phyloP scores from a whole-genome alignment of 228 moss, liverwort and hornwort genomes.

The Sphagnum magellanicum region DNA sequence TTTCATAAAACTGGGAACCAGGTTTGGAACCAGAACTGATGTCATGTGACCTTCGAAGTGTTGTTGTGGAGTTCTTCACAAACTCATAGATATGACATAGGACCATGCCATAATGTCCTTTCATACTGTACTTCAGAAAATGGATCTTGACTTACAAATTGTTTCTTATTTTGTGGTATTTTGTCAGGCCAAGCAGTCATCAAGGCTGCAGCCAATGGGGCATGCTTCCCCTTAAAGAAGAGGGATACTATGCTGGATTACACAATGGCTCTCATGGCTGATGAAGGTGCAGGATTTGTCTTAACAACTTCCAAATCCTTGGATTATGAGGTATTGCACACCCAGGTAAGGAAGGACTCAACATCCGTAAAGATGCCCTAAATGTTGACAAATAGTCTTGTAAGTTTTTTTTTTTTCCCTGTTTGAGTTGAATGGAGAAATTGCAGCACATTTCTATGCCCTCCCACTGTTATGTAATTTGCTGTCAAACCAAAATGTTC shows the following conservation, averaged over 20 bases:
- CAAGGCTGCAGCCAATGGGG: slow-evolving; percentile 80
- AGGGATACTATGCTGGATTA: slow-evolving; percentile 95
- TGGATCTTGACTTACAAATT: too few species aligned
- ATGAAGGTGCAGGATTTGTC: slow-evolving; percentile 78
- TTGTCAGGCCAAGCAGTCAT: slow-evolving; percentile 89
- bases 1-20: too few species aligned
- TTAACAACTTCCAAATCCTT: slow-evolving; percentile 64
- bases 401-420: too few species aligned
- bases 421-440: background rate
- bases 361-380: too few species aligned
- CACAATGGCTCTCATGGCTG: slow-evolving; percentile 94
- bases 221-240: slow-evolving; percentile 85
- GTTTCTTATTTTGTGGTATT: too few species aligned
- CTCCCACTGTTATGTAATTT: background rate
- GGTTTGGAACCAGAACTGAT: too few species aligned
- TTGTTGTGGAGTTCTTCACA: too few species aligned
- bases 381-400: too few species aligned
- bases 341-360: slow-evolving; percentile 49
- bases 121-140: too few species aligned
- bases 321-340: slow-evolving; percentile 81
- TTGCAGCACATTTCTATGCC: background rate
- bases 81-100: too few species aligned
- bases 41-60: too few species aligned
- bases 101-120: too few species aligned
- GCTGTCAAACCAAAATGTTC: background rate